Evolutionary conservation across 2,329 filamentous ascomycete species (phyloP).

Genomic region (Penicillium brasilianum): DNA sequence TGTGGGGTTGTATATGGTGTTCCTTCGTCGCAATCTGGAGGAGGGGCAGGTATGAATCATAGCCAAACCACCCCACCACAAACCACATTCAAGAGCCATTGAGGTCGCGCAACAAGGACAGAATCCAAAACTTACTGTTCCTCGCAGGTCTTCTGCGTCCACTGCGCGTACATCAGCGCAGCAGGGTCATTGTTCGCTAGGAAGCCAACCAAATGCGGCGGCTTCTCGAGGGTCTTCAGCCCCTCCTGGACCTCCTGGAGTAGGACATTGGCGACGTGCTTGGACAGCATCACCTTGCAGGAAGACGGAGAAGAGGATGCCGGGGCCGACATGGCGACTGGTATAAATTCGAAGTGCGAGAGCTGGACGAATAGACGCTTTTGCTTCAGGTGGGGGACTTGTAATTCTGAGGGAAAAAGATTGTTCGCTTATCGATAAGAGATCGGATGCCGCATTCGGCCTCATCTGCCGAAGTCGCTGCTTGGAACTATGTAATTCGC

Average conservation of each 20-base stretch:
- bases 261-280: slow-evolving; percentile 81
- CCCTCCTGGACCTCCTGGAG: slow-evolving; percentile 78
- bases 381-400: slow-evolving; percentile 18
- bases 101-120: slow-evolving; percentile 12
- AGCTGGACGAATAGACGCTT: slow-evolving; percentile 16
- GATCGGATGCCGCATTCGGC: slow-evolving; percentile 39
- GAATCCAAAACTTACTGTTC: slow-evolving; percentile 75
- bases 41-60: slow-evolving; percentile 37
- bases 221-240: slow-evolving; percentile 70
- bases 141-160: slow-evolving; percentile 93
- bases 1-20: not conserved
- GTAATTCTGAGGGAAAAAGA: slow-evolving; percentile 34
- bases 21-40: slow-evolving; percentile 16
- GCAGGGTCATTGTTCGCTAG: slow-evolving; percentile 90
- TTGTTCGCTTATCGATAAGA: slow-evolving; percentile 48
- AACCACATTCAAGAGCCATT: slow-evolving; percentile 18
- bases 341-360: slow-evolving; percentile 10
- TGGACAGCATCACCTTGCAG: slow-evolving; percentile 93
- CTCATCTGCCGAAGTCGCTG: slow-evolving; percentile 19
- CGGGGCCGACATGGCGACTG: slow-evolving; percentile 39
- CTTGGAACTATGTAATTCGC: not conserved
- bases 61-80: slow-evolving; percentile 22
- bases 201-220: slow-evolving; percentile 86
- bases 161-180: slow-evolving; percentile 91
- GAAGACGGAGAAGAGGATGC: slow-evolving; percentile 45